A percentile compares a stretch with the other conserved stretches of the same genome.
Evolutionary conservation across 2,329 filamentous ascomycete species (phyloP).

Genomic region (Clonostachys sp.): DNA sequence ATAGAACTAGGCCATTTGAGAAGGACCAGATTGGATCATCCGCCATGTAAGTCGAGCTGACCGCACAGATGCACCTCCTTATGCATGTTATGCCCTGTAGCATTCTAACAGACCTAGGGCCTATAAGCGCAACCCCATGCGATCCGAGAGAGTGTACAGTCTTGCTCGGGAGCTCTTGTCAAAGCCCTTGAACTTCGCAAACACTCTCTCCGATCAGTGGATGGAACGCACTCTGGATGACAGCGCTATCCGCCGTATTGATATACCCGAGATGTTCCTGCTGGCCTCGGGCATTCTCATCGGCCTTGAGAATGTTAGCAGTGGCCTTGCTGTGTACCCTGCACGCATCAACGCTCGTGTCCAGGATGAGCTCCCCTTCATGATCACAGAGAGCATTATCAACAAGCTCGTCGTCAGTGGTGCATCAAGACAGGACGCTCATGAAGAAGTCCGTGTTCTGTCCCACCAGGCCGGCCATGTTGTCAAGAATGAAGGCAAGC

Average conservation of each 20-base stretch:
- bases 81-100: neutral
- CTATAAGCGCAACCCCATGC: conserved; percentile 45
- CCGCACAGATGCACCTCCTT: neutral
- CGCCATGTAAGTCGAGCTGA: neutral
- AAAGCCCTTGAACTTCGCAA: conserved; percentile 24
- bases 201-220: conserved; percentile 24
- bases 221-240: conserved; percentile 76
- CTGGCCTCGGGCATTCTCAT: conserved; percentile 65
- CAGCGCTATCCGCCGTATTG: conserved; percentile 62
- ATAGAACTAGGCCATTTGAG: conserved; percentile 55
- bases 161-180: conserved; percentile 37
- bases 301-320: conserved; percentile 60
- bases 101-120: conserved; percentile 14
- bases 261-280: conserved; percentile 64
- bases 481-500: conserved; percentile 47
- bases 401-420: conserved; percentile 74
- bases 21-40: conserved; percentile 70
- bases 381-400: conserved; percentile 66
- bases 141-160: conserved; percentile 38
- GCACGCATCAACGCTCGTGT: neutral
- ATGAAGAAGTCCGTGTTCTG: conserved; percentile 83
- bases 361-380: conserved; percentile 71
- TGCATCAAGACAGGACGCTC: conserved; percentile 71
- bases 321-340: conserved; percentile 75
- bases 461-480: conserved; percentile 59